Evolutionary conservation across 2,329 filamentous ascomycete genomes (phyloP).

Genomic region (Thelonectria discophora): DNA sequence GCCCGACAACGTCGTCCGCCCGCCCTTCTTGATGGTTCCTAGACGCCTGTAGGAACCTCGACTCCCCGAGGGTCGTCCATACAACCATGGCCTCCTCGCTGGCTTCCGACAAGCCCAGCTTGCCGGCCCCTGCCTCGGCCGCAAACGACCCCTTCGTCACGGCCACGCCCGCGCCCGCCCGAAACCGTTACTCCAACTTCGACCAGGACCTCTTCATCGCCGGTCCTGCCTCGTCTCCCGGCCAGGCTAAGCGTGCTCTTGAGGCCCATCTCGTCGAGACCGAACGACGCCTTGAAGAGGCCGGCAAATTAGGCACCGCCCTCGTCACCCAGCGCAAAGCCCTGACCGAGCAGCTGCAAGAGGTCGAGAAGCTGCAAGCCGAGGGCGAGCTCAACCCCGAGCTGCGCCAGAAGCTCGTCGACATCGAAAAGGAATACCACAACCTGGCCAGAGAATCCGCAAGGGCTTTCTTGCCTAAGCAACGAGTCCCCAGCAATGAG

Average conservation of each 20-base stretch:
- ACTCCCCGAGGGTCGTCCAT: constrained; percentile 36
- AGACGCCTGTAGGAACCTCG: constrained; percentile 38
- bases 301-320: constrained; percentile 86
- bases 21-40: constrained; percentile 42
- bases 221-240: constrained; percentile 79
- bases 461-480: constrained; percentile 85
- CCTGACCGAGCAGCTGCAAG: constrained; percentile 80
- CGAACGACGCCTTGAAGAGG: constrained; percentile 88
- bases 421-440: constrained; percentile 94
- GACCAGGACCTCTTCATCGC: constrained; percentile 82
- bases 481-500: constrained; percentile 78
- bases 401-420: constrained; percentile 80
- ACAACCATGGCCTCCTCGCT: constrained; percentile 56
- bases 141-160: constrained; percentile 67
- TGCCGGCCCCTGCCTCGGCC: constrained; percentile 49
- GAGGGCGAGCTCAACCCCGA: constrained; percentile 85
- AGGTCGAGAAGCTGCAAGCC: constrained; percentile 80
- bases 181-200: constrained; percentile 82
- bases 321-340: constrained; percentile 88
- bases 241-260: constrained; percentile 86
- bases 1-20: constrained; percentile 38
- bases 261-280: constrained; percentile 94
- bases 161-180: constrained; percentile 53
- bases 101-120: constrained; percentile 53
- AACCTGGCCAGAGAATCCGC: constrained; percentile 91